Base-by-base conservation (phyloP, 371 early-diverging fungal species). In the Conidiobolus incongruus region DNA sequence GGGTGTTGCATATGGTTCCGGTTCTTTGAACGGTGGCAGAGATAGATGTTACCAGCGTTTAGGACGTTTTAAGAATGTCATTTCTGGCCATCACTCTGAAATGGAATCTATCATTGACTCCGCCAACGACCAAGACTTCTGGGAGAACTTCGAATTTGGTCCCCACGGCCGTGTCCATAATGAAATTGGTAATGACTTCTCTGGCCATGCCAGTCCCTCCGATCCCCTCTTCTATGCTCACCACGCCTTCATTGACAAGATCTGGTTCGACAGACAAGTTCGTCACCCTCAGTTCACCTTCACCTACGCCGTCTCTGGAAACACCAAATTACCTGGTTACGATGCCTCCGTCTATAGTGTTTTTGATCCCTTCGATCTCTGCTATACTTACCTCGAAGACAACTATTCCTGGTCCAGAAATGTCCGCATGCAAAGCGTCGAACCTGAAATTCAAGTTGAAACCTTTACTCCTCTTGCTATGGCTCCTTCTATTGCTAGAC, bases 191-290 rank as follows among this genome's bases (percentile, higher is more conserved):
- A 65, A 66, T 7, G 52, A 58, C 38, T 58, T 64, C 50, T 47
- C 50, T 13, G 53, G 52, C 21, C 51, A 59, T 53, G 30, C 34
- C 23, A 51, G 49, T 28, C 35, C 66, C 35, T 64, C 63, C 52
- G 76, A 75, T 50, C 70, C 69, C 16, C 47, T 71, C 22, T 74
- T 74, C 50, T 70, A 47, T 44, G 48, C 69, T 36, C 72, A 71
- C 48, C 75, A 75, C 48, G 49, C 53, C 39, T 65, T 60, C 46
- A 47, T 69, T 16, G 75, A 74, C 52, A 57, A 63, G 23, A 26
- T 65, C 15, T 74, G 68, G 66, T 24, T 35, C 24, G 32, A 55
- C 29, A 66, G 61, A 56, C 68, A 67, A 37, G 35, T 22, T 23
- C 44, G 44, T 21, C 34, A 44, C n/a, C 17, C 33, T 8, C n/a